Percentiles rank a stretch among this genome's conserved stretches.
Evolutionary conservation across 768 basidiomycete species (phyloP).

Genomic region (Tulasnella sp.): DNA sequence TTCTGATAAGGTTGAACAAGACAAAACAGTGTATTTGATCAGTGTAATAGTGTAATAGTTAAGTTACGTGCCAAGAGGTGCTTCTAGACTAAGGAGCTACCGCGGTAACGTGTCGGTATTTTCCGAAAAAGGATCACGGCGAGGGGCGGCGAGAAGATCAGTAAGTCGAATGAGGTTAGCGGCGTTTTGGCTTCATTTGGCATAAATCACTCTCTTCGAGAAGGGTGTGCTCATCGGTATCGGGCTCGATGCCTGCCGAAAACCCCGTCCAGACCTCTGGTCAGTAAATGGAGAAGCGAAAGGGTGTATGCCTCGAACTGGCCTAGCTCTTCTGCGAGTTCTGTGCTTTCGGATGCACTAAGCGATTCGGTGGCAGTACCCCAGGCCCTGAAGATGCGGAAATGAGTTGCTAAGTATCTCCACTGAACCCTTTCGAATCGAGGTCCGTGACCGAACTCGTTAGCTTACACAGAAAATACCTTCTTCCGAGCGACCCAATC

Average conservation of each 20-base stretch:
- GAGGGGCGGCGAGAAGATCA: slow-evolving; percentile 3
- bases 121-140: slow-evolving; percentile 1
- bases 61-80: slow-evolving; percentile 2
- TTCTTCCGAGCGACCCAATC: slow-evolving; percentile 78
- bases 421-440: neutral
- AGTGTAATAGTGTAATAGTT: neutral
- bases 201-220: slow-evolving; percentile 66
- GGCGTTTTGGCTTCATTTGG: slow-evolving; percentile 25
- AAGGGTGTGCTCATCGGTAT: slow-evolving; percentile 62
- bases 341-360: slow-evolving; percentile 57
- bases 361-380: slow-evolving; percentile 63
- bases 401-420: neutral
- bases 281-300: slow-evolving; percentile 11
- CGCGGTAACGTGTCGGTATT: neutral
- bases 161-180: slow-evolving; percentile 14
- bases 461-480: slow-evolving; percentile 65
- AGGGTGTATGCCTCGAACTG: neutral
- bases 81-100: neutral
- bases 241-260: slow-evolving; percentile 53
- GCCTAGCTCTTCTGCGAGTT: slow-evolving; percentile 74
- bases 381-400: slow-evolving; percentile 56
- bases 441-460: neutral
- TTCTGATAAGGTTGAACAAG: slow-evolving; percentile 11
- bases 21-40: slow-evolving; percentile 1
- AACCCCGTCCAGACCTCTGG: neutral